Conservation (phyloP, 805 yeast species). For the Tetrapisispora arboricola region DNA sequence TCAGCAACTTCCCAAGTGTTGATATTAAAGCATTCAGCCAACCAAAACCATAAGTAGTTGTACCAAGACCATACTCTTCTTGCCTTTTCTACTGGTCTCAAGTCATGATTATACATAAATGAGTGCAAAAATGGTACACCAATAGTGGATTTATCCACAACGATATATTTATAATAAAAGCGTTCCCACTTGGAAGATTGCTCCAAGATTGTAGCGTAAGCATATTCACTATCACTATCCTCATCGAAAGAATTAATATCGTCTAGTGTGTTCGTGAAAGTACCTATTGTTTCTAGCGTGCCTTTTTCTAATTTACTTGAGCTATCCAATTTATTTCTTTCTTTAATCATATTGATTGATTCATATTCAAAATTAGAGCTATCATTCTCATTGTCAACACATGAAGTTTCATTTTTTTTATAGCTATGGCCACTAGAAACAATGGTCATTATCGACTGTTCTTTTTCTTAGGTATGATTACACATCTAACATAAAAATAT, state of each 20-base stretch:
- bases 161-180: conserved; percentile 16
- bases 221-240: not conserved
- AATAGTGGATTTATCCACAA: conserved; percentile 21
- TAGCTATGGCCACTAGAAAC: conserved; percentile 1
- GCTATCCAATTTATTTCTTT: conserved; percentile 1
- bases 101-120: conserved; percentile 63
- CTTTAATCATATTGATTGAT: not conserved
- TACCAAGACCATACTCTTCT: conserved; percentile 83
- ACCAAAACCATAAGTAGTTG: conserved; percentile 73
- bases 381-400: not conserved
- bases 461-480: not conserved
- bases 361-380: not conserved
- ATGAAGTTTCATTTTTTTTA: not conserved
- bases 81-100: conserved; percentile 63
- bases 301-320: not conserved
- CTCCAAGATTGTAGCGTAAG: conserved; percentile 1
- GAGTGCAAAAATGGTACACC: conserved; percentile 47
- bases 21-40: conserved; percentile 82
- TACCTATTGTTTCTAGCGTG: not conserved
- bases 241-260: conserved; percentile 2
- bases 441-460: not conserved
- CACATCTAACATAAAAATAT: too few species aligned
- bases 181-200: conserved; percentile 14
- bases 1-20: conserved; percentile 90
- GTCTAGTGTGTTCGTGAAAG: not conserved